Evolutionary conservation across 2,329 filamentous ascomycete genomes (phyloP).

Genomic region (Ophiostoma quercus): DNA sequence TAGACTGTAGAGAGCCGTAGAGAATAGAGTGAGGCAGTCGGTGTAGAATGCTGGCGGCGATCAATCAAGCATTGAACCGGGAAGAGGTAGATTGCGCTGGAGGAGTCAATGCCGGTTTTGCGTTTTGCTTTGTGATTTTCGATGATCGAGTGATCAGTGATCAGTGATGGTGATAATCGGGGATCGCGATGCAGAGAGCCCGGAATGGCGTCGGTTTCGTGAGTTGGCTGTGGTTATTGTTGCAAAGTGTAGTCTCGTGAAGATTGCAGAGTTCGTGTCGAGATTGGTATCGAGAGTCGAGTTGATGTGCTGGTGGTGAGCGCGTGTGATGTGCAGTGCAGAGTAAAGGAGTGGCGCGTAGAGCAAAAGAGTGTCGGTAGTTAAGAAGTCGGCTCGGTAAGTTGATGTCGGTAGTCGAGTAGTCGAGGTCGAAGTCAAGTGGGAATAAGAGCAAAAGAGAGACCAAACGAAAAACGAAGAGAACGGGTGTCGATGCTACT

Average conservation of each 20-base stretch:
- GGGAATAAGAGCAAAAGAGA: background rate
- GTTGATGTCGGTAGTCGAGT: background rate
- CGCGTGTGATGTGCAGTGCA: constrained; percentile 4
- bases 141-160: background rate
- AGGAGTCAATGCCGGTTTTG: background rate
- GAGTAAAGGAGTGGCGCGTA: background rate
- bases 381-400: background rate
- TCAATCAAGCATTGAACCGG: constrained; percentile 8
- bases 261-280: background rate
- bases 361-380: background rate
- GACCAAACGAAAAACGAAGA: background rate
- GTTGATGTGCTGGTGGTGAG: background rate
- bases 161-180: background rate
- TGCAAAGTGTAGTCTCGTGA: background rate
- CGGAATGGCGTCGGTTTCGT: background rate
- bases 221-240: background rate
- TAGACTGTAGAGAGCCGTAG: background rate
- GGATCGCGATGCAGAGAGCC: background rate
- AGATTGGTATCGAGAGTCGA: background rate
- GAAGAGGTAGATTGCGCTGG: background rate
- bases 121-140: background rate
- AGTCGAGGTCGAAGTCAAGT: background rate
- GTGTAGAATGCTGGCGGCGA: constrained; percentile 3
- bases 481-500: constrained; percentile 7
- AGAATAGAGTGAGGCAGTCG: background rate